These are phyloP conservation scores for Backusella tuberculispora DNA, from an alignment of 192 early-diverging fungal genomes.

Conservation along the genomic window DNA sequence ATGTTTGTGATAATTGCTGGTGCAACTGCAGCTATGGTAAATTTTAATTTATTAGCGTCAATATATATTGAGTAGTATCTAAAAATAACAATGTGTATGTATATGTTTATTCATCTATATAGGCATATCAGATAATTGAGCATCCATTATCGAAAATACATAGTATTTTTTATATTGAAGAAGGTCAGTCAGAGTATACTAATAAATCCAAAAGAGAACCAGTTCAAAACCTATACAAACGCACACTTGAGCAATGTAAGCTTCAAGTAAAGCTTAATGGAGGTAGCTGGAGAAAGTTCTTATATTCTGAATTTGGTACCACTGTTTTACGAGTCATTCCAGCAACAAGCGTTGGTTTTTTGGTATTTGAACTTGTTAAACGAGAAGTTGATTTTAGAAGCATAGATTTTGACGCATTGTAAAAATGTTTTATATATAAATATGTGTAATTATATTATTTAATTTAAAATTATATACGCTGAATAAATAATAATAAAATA, in stretches of 20 bases:
- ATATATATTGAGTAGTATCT: neutral
- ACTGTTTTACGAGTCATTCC: constrained; percentile 56
- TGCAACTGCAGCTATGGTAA: constrained; percentile 44
- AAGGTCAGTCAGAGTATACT: constrained; percentile 54
- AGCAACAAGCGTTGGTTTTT: constrained; percentile 63
- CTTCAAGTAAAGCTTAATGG: constrained; percentile 42
- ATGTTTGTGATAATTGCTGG: constrained; percentile 46
- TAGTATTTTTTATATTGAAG: constrained; percentile 66
- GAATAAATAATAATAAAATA: no score
- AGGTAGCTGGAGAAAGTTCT: constrained; percentile 50
- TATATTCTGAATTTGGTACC: constrained; percentile 56
- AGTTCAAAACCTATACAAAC: constrained; percentile 47
- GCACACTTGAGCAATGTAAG: constrained; percentile 59
- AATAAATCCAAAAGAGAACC: constrained; percentile 46
- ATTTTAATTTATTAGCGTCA: neutral
- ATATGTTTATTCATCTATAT: neutral
- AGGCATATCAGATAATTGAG: constrained; percentile 75
- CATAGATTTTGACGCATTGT: constrained; percentile 29
- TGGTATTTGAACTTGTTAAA: constrained; percentile 68
- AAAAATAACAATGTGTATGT: neutral
- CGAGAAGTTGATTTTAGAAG: constrained; percentile 53
- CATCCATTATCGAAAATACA: constrained; percentile 72
- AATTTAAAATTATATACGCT: neutral
- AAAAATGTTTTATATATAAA: neutral
- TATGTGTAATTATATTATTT: constrained; percentile 1